These are phyloP conservation scores for Zygnema circumcarinatum DNA, from an alignment of 139 green algal species.

Conservation along the genomic window DNA sequence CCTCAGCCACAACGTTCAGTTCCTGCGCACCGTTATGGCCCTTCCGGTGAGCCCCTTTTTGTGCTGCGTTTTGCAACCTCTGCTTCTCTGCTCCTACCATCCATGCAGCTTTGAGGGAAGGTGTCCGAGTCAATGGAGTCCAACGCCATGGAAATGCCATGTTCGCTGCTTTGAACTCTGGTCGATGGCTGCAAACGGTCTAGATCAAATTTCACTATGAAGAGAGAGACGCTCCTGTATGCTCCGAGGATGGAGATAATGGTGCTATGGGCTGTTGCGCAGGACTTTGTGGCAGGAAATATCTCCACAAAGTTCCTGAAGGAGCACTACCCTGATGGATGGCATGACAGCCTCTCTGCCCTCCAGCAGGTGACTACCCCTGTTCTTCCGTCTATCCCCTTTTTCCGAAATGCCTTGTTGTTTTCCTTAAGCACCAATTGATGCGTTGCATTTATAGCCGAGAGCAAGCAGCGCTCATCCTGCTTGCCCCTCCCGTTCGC, in stretches of 20 bases:
- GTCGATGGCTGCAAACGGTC: no score
- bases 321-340: constrained; percentile 57
- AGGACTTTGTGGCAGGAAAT: constrained; percentile 38
- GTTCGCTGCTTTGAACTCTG: no score
- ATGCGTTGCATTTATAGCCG: no score
- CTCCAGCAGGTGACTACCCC: background rate
- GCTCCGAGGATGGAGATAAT: no score
- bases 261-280: no score
- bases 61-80: background rate
- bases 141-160: no score
- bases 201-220: no score
- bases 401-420: background rate
- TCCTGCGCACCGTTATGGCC: constrained; percentile 35
- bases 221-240: no score
- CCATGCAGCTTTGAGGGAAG: no score
- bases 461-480: no score
- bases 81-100: constrained; percentile 22
- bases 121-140: no score
- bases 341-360: constrained; percentile 12
- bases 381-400: background rate
- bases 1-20: constrained; percentile 47
- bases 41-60: constrained; percentile 24
- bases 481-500: constrained; percentile 6
- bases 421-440: no score
- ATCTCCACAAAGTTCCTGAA: constrained; percentile 54